Base-by-base conservation (phyloP, 345 rosid genomes). In the Eucalyptus virginea region DNA sequence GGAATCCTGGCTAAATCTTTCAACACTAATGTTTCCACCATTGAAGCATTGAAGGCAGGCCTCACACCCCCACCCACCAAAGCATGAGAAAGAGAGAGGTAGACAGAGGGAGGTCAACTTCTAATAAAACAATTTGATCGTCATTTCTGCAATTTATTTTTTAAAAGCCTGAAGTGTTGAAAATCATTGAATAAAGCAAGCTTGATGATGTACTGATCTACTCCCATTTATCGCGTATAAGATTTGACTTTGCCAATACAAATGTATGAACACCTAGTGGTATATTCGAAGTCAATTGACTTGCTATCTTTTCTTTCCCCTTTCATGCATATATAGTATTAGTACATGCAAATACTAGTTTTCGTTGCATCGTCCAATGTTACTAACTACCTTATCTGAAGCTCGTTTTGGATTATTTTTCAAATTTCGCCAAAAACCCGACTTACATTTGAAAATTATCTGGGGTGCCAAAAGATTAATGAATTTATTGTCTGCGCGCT, bases 1-100 rank as follows among this genome's bases (percentile, higher is more conserved):
- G 51, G 28, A 3, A n/a, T 91, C 32, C 47, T 91, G 88, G 93
- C 91, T n/a, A 88, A 87, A 62, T 90, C 93, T 11, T 91, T 91
- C 88, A 91, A 90, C 58, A 86, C 90, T 6, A 89, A 87, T 37
- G 83, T 90, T 11, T 40, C 54, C 23, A 86, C 87, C 48, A 80
- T 60, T 60, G 2, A 60, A 26, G 32, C 17, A 60, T 32, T 28
- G 16, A 88, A 88, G 81, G 65, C 50, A 5, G 86, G 69, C 54
- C 62, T 80, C 10, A 45, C 24, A 80, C 86, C 86, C 15, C 60
- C 85, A 60, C 32, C 69, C 69, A 28, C 69, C 67, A 88, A 85
- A 85, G 32, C 28, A 44, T 47, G 87, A 28, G 69, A 12, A 60
- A 60, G 67, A 52, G 54, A 60, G 32, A 3, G n/a, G 4, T 16